Percentiles rank a stretch among this genome's conserved stretches.
phyloP scores from a whole-genome alignment of 2,329 filamentous ascomycete genomes.

The Aspergillus cejpii region DNA sequence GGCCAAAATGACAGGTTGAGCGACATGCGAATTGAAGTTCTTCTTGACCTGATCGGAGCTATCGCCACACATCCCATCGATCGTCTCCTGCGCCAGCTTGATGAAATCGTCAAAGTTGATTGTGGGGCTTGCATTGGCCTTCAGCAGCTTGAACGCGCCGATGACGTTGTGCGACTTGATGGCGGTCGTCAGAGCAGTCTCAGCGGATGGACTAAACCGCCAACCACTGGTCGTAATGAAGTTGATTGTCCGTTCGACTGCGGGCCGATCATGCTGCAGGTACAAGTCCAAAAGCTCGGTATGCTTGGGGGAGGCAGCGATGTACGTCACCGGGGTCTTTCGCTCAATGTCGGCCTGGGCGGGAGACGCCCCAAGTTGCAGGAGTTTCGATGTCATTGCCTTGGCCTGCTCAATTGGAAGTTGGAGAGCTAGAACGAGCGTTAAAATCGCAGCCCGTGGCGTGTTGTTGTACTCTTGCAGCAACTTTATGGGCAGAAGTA shows the following conservation, averaged over 20 bases:
- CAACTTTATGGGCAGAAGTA: constrained; percentile 67
- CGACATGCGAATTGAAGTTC: constrained; percentile 43
- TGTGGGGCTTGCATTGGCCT: constrained; percentile 53
- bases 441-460: constrained; percentile 58
- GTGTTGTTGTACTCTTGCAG: constrained; percentile 39
- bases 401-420: constrained; percentile 59
- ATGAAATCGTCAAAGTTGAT: constrained; percentile 52
- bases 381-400: constrained; percentile 57
- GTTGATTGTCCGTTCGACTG: constrained; percentile 59
- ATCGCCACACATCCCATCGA: constrained; percentile 22
- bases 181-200: constrained; percentile 54
- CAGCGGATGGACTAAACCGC: constrained; percentile 31
- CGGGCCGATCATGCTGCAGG: constrained; percentile 52
- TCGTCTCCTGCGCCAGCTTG: constrained; percentile 14
- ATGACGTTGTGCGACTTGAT: constrained; percentile 49
- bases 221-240: constrained; percentile 48
- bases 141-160: constrained; percentile 55
- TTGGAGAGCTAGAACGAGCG: constrained; percentile 59
- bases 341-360: constrained; percentile 64
- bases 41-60: constrained; percentile 46
- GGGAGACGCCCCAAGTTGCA: constrained; percentile 64
- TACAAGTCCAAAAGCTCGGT: constrained; percentile 40
- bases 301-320: constrained; percentile 47
- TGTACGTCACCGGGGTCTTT: constrained; percentile 60
- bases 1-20: constrained; percentile 64